A percentile compares a stretch with the other conserved stretches of the same genome.
Evolutionary conservation across 345 rosid species (phyloP).

Genomic region (Mallotus nudiflorus): DNA sequence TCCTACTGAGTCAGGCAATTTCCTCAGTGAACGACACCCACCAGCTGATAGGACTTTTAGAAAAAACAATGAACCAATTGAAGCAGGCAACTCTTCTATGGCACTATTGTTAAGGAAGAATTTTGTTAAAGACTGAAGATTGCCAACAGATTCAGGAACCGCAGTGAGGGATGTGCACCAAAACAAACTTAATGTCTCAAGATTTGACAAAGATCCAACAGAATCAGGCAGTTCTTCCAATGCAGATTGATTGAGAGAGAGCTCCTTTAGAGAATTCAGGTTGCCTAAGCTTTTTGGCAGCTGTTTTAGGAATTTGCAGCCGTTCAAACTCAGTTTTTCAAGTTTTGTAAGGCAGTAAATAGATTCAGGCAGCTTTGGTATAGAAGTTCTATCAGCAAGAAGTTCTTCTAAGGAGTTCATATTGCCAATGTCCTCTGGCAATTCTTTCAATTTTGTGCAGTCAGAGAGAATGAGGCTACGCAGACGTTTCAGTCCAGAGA

Average conservation of each 20-base stretch:
- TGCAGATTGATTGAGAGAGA: conserved; percentile 33
- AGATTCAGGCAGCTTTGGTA: conserved; percentile 43
- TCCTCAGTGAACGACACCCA: conserved; percentile 27
- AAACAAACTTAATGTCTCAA: conserved; percentile 42
- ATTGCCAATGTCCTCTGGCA: conserved; percentile 41
- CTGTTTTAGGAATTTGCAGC: conserved; percentile 29
- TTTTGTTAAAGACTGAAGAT: conserved; percentile 36
- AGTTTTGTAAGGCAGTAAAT: conserved; percentile 41
- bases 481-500: conserved; percentile 43
- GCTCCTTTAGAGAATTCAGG: conserved; percentile 40
- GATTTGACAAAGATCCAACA: conserved; percentile 33
- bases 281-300: conserved; percentile 39
- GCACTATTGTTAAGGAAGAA: conserved; percentile 19
- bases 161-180: conserved; percentile 27
- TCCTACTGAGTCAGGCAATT: conserved; percentile 47
- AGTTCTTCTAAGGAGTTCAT: conserved; percentile 53
- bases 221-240: conserved; percentile 43
- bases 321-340: conserved; percentile 40
- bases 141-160: conserved; percentile 42
- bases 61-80: conserved; percentile 43
- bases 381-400: conserved; percentile 39
- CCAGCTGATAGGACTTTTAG: conserved; percentile 31
- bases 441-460: conserved; percentile 36
- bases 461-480: conserved; percentile 41
- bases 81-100: conserved; percentile 39